These are phyloP conservation scores for Pythium aquatile DNA, from an alignment of 352 stramenopile genomes.

Conservation along the genomic window DNA sequence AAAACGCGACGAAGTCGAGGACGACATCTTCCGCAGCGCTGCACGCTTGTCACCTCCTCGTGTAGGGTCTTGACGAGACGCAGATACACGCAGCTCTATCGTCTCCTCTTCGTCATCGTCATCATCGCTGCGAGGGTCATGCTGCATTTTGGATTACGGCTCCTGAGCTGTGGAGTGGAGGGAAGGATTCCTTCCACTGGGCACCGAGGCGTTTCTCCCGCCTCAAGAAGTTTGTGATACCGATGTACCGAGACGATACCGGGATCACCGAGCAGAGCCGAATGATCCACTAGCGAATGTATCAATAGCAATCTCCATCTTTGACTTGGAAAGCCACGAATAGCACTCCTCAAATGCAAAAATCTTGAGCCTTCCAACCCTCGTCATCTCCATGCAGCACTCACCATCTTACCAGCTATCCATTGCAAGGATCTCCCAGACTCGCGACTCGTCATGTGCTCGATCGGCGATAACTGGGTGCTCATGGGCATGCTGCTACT, in stretches of 20 bases:
- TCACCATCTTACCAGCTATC: not conserved
- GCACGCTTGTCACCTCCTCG: not conserved
- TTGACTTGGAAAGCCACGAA: not conserved
- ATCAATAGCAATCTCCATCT: not conserved
- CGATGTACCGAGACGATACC: not conserved
- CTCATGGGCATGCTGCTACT: conserved; percentile 40
- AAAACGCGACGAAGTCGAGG: conserved; percentile 18
- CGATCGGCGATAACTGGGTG: conserved; percentile 47
- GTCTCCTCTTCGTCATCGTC: conserved; percentile 43
- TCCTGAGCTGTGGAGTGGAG: not conserved
- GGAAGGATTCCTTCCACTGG: not conserved
- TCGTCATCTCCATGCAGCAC: not conserved
- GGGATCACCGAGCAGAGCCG: not conserved
- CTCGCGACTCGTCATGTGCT: conserved; percentile 30
- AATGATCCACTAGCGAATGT: not conserved
- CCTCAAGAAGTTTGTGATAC: not conserved
- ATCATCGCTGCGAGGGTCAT: conserved; percentile 21
- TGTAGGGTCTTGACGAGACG: conserved; percentile 18
- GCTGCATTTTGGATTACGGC: not conserved
- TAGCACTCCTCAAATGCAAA: not conserved
- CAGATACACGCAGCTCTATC: conserved; percentile 31
- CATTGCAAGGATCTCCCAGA: not conserved
- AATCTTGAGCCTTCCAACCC: not conserved
- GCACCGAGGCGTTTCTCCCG: not conserved
- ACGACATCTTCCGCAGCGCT: conserved; percentile 22